A percentile compares a stretch with the other conserved stretches of the same genome.
phyloP scores from a whole-genome alignment of 1,284 basidiomycete species.

The Cryptococcus sp. region DNA sequence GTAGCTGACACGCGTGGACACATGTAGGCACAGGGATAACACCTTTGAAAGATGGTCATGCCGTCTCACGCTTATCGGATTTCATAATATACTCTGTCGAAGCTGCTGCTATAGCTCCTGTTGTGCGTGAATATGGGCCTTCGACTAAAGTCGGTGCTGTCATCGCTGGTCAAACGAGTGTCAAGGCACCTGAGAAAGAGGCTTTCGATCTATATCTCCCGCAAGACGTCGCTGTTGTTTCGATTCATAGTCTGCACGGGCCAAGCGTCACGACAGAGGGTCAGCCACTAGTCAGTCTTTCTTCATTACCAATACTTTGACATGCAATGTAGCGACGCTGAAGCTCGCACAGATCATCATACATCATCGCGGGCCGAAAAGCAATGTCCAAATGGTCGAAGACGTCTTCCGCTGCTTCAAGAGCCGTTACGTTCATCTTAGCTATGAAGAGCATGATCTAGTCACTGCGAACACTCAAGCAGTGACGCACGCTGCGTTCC shows the following conservation, averaged over 20 bases:
- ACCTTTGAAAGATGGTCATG: conserved; percentile 75
- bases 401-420: conserved; percentile 78
- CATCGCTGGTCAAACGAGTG: conserved; percentile 93
- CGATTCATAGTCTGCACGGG: conserved; percentile 92
- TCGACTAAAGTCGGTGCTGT: conserved; percentile 92
- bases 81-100: conserved; percentile 93
- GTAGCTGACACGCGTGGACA: neutral
- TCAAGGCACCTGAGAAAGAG: conserved; percentile 88
- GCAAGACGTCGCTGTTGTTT: conserved; percentile 81
- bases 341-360: conserved; percentile 71
- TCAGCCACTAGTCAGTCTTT: conserved; percentile 75
- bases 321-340: no score
- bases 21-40: conserved; percentile 59
- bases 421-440: conserved; percentile 86
- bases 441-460: conserved; percentile 92
- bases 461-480: conserved; percentile 99
- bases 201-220: conserved; percentile 93
- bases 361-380: conserved; percentile 76
- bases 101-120: conserved; percentile 80
- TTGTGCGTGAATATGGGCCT: conserved; percentile 86
- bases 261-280: conserved; percentile 87
- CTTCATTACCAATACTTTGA: neutral
- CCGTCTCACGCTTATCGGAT: conserved; percentile 79
- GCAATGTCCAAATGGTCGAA: conserved; percentile 76
- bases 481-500: conserved; percentile 95